Evolutionary conservation across 495 filamentous ascomycete species (phyloP).

Genomic region (Amorphotheca resinae): DNA sequence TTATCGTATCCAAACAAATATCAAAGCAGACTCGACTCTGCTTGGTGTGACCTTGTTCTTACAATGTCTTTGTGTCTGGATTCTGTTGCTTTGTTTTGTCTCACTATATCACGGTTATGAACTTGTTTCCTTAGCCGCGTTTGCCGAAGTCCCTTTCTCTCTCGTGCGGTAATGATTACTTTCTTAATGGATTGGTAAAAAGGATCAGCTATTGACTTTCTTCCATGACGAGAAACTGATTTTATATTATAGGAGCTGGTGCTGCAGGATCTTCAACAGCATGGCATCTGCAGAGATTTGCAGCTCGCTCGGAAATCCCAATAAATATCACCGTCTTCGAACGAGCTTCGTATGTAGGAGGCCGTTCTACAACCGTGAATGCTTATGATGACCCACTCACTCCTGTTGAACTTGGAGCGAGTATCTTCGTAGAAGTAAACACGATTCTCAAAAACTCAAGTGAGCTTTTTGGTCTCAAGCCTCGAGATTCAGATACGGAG

Average conservation of each 20-base stretch:
- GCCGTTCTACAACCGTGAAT: constrained; percentile 80
- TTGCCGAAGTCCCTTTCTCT: too few species aligned
- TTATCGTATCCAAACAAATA: too few species aligned
- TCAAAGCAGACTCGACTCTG: too few species aligned
- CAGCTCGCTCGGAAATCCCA: constrained; percentile 34
- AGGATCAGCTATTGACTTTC: too few species aligned
- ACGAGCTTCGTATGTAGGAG: constrained; percentile 65
- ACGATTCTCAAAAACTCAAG: constrained; percentile 65
- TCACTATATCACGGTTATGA: too few species aligned
- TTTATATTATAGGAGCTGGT: constrained; percentile 57
- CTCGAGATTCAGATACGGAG: constrained; percentile 22
- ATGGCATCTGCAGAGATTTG: constrained; percentile 64
- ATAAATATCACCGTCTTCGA: constrained; percentile 85
- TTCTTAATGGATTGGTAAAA: too few species aligned
- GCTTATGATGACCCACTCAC: constrained; percentile 54
- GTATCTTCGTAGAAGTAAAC: constrained; percentile 85
- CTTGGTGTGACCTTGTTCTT: too few species aligned
- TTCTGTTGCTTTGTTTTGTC: too few species aligned
- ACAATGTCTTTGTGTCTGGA: too few species aligned
- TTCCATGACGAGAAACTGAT: not conserved
- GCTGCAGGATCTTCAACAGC: constrained; percentile 80
- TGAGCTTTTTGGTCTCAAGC: constrained; percentile 54
- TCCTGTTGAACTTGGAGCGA: constrained; percentile 81
- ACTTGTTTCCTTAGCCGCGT: too few species aligned
- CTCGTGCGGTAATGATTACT: too few species aligned